phyloP scores from a whole-genome alignment of 768 basidiomycete species.

The Termitomyces sp. region DNA sequence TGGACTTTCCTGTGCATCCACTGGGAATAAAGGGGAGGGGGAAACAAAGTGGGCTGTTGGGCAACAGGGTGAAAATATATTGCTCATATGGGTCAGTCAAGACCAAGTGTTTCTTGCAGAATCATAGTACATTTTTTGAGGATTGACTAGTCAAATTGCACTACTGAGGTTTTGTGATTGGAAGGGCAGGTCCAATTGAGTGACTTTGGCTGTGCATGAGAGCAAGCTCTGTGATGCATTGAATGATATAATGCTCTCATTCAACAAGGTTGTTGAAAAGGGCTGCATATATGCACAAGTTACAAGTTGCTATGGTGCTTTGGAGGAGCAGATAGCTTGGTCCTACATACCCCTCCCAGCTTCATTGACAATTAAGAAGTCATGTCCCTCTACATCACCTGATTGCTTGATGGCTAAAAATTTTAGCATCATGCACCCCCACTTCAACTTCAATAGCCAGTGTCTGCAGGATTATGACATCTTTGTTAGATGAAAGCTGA shows the following conservation, averaged over 20 bases:
- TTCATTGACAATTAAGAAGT: neutral
- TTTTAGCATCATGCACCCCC: conserved; percentile 20
- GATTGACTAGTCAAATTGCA: too few relatives aligned
- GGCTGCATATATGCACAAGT: neutral
- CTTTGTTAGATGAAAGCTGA: neutral
- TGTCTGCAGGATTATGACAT: conserved; percentile 6
- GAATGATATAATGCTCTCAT: neutral
- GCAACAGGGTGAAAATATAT: conserved; percentile 11
- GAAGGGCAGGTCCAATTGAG: neutral
- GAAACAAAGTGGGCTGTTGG: conserved; percentile 12
- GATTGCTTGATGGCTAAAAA: too few relatives aligned
- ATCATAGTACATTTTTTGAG: neutral
- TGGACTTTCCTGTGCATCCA: neutral
- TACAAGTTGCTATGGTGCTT: neutral
- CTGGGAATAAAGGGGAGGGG: neutral
- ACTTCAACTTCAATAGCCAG: conserved; percentile 9
- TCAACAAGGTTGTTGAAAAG: conserved; percentile 1
- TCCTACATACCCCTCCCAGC: neutral
- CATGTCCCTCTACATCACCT: neutral
- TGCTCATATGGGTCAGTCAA: conserved; percentile 7
- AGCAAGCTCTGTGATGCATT: neutral
- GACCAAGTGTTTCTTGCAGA: neutral
- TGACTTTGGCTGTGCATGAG: neutral
- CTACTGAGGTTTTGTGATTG: neutral
- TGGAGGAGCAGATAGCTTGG: neutral